A percentile compares a stretch with the other conserved stretches of the same genome.
These are phyloP conservation scores for Massariosphaeria phaeospora DNA, from an alignment of 495 filamentous ascomycete genomes.

Conservation along the genomic window DNA sequence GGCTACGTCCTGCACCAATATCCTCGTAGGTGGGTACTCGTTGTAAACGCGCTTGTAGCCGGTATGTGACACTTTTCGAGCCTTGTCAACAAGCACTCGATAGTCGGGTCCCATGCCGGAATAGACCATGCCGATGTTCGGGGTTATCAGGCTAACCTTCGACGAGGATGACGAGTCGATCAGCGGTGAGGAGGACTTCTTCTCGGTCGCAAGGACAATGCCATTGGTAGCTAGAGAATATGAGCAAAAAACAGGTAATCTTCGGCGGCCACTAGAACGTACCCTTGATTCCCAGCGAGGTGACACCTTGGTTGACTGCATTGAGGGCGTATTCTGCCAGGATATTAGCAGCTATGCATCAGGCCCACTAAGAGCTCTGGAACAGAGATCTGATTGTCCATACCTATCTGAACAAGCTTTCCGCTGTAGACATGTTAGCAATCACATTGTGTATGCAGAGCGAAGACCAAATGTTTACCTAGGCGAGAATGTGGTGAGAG, in stretches of 20 bases:
- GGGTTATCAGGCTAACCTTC: slow-evolving; percentile 96
- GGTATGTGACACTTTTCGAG: slow-evolving; percentile 97
- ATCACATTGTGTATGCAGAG: background rate
- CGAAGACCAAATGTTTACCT: slow-evolving; percentile 57
- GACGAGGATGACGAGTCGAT: slow-evolving; percentile 90
- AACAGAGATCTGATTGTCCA: slow-evolving; percentile 30
- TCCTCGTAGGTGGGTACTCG: slow-evolving; percentile 97
- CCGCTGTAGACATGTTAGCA: slow-evolving; percentile 62
- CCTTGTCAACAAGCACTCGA: slow-evolving; percentile 92
- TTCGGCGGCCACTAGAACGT: slow-evolving; percentile 4
- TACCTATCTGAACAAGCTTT: slow-evolving; percentile 85
- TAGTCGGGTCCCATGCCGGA: slow-evolving; percentile 99
- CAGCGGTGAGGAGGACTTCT: slow-evolving; percentile 96
- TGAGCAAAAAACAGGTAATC: background rate
- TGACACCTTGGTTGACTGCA: slow-evolving; percentile 98
- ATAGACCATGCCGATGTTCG: slow-evolving; percentile 99
- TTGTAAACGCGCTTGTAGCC: slow-evolving; percentile 99
- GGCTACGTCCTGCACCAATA: slow-evolving; percentile 97
- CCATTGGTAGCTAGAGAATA: slow-evolving; percentile 79
- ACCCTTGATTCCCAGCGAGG: slow-evolving; percentile 98
- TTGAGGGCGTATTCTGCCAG: slow-evolving; percentile 92
- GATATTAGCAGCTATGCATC: slow-evolving; percentile 13
- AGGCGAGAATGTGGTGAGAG: slow-evolving; percentile 97
- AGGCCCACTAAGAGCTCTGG: background rate
- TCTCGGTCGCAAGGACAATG: slow-evolving; percentile 97